Conservation (phyloP, 345 rosid genomes). For the Pugionium cornutum region DNA sequence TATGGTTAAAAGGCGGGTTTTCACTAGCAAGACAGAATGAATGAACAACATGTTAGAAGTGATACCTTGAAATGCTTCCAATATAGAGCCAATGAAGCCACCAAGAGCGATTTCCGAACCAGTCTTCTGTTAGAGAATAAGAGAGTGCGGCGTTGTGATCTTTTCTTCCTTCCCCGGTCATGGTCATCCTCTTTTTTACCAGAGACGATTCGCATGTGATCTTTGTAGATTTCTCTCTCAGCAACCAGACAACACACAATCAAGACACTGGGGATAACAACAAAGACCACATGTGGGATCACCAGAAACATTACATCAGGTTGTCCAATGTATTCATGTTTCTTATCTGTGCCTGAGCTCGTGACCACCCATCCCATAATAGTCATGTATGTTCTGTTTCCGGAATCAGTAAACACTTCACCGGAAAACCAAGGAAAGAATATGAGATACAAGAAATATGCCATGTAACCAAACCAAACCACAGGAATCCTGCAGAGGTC, state of each 20-base stretch:
- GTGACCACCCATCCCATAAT: constrained; percentile 79
- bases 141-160: constrained; percentile 34
- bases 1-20: no score
- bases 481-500: constrained; percentile 67
- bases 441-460: constrained; percentile 63
- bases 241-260: constrained; percentile 59
- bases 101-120: constrained; percentile 57
- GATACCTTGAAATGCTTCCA: constrained; percentile 81
- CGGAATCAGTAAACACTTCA: constrained; percentile 59
- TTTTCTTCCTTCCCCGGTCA: constrained; percentile 39
- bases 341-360: constrained; percentile 35
- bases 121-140: constrained; percentile 44
- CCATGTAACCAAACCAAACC: constrained; percentile 66
- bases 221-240: constrained; percentile 63
- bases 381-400: constrained; percentile 70
- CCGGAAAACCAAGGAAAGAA: constrained; percentile 79
- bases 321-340: constrained; percentile 59
- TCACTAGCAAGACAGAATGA: background rate
- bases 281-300: constrained; percentile 74
- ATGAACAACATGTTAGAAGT: background rate
- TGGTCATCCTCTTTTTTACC: constrained; percentile 81
- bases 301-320: constrained; percentile 87
- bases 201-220: constrained; percentile 49
- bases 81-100: constrained; percentile 58
- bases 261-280: constrained; percentile 64